Evolutionary conservation across 23 red algal species (phyloP), one percentile per base, ranked within the genome.

Genomic region (Gracilaria vermiculophylla): DNA sequence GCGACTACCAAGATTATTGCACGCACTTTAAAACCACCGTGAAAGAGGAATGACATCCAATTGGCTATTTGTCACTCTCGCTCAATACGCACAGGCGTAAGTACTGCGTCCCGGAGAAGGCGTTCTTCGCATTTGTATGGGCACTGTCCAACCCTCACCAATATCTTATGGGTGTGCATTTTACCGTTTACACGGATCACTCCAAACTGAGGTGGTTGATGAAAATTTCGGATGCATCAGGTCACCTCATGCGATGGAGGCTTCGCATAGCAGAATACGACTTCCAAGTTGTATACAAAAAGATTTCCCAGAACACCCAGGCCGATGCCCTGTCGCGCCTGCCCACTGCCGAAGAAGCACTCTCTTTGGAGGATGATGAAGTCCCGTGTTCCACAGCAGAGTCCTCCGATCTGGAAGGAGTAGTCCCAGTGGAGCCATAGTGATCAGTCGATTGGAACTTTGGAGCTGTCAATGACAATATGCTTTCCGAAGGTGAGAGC

Each of bases 251-350:
- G 4, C 10, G 62, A 73, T 84, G 80, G 80, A 17, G 56, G 14
- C 62, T 84, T 32, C 29, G 62, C 29, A 8, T 84, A 9, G 29
- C 80, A 7, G 55, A 84, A 70, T 84, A 34, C 15, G 62, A 37
- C 55, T 84, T 84, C 80, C 9, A 66, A 21, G 21, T 75, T 3
- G 41, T 34, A 5, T 69, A 84, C 56, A 66, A 70, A 57, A 65
- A 65, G 29, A 57, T 10, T 8, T n/a, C 13, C 13, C 11, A 34
- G 4, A 41, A 84, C 56, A 9, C 20, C 4, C 8, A 34, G 47
- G 35, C 80, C 5, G 56, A 69, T 29, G 56, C 35, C 4, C 25
- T 69, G 80, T 71, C 6, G 47, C 23, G 56, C 17, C 32, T 79
- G 47, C 80, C 4, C 5, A 84, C 56, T 5, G 17, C 5, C 3